Evolutionary conservation across 2,329 filamentous ascomycete species (phyloP), one percentile per base, ranked within the genome.

Genomic region (Metarhizium robertsii): DNA sequence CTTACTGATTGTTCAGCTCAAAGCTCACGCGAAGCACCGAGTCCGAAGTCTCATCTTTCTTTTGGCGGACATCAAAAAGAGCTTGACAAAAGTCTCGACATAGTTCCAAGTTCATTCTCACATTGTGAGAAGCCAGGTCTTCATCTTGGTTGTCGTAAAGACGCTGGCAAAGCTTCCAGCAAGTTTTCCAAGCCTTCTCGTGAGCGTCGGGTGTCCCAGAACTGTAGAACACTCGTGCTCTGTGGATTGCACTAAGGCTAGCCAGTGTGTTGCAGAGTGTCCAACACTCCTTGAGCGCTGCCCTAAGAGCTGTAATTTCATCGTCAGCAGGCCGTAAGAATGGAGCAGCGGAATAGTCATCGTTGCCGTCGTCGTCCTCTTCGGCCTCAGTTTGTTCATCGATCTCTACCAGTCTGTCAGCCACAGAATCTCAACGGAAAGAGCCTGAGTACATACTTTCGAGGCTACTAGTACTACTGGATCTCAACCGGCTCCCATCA

Each of bases 31-130:
- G 80, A 50, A 97, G 73, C 14, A 96, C 86, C 0, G 92, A 95
- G 69, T 97, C 92, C 0, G 87, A 82, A 1, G 83, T 74, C 64
- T 94, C 90, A 59, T 95, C 87, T 53, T 86, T 84, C 60, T 85
- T 85, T 57, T 87, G 80, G 43, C 92, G 81, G 18, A 92, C 85
- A 65, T 96, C 92, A 64, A 96, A 97, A 11, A 96, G 75, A 0
- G 90, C 83, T 70, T 96, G 91, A 64, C 91, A 96, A 66, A 97
- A 96, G 61, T 95, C 90, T 25, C 91, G 85, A 68, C 91, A 96
- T 4, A 96, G 76, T 67, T 96, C 91, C 42, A 96, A 74, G 2
- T 90, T 95, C 20, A 85, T 83, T 55, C 81, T 79, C 47, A 92
- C 84, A 58, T 87, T 84, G 36, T 81, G 80, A n/a, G 72, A 72